Conservation (phyloP, 352 stramenopile species). For the Bremia lactucae region DNA sequence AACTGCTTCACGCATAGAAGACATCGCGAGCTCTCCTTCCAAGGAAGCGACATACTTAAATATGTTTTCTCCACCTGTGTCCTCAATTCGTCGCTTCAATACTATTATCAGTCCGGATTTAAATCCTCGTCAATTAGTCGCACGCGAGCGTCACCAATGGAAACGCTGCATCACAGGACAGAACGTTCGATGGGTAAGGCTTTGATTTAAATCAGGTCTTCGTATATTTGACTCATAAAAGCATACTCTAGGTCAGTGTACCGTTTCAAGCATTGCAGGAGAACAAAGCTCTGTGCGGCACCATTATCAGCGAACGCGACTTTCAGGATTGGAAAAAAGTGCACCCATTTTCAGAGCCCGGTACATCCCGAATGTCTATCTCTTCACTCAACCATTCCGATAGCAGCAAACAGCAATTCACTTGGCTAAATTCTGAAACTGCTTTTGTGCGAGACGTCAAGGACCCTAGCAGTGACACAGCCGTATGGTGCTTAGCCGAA, state of each 20-base stretch:
- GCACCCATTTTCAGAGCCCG: neutral
- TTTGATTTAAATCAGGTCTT: neutral
- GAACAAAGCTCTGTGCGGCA: conserved; percentile 18
- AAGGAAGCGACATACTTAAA: conserved; percentile 32
- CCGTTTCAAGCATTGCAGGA: conserved; percentile 15
- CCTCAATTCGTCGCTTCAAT: conserved; percentile 6
- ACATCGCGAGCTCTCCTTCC: conserved; percentile 8
- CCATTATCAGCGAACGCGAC: conserved; percentile 26
- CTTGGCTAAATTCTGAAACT: conserved; percentile 16
- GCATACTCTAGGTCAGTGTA: conserved; percentile 21
- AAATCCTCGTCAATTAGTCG: conserved; percentile 43
- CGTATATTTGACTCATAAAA: neutral
- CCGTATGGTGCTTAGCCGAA: conserved; percentile 16
- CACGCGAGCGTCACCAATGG: conserved; percentile 52
- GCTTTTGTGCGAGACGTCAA: conserved; percentile 29
- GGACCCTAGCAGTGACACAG: conserved; percentile 3
- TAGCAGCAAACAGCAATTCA: conserved; percentile 18
- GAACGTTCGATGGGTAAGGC: conserved; percentile 33
- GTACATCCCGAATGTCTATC: conserved; percentile 13
- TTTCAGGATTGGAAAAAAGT: conserved; percentile 21
- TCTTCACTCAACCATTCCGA: conserved; percentile 20
- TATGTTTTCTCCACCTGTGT: conserved; percentile 19
- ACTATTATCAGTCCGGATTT: conserved; percentile 13
- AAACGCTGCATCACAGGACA: conserved; percentile 42
- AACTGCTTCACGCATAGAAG: conserved; percentile 7